Percentiles rank a stretch among this genome's conserved stretches.
These are phyloP conservation scores for Hymenoscyphus fructigenus DNA, from an alignment of 2,329 filamentous ascomycete genomes.

Conservation along the genomic window DNA sequence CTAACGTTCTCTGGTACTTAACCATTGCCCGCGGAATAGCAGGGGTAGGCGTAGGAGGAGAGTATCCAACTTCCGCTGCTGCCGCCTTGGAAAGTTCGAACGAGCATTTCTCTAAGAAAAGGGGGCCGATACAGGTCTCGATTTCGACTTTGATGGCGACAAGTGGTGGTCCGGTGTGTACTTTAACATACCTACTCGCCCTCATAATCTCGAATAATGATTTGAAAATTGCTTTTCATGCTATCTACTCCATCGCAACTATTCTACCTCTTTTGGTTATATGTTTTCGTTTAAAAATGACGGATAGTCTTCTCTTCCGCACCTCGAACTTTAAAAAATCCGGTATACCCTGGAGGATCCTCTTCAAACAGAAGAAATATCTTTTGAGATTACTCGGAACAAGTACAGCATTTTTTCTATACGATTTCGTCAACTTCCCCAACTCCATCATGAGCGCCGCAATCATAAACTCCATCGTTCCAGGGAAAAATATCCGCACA, in stretches of 20 bases:
- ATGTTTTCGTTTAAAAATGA: slow-evolving; percentile 38
- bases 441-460: slow-evolving; percentile 40
- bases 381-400: slow-evolving; percentile 35
- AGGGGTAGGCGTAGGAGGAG: slow-evolving; percentile 40
- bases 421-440: slow-evolving; percentile 41
- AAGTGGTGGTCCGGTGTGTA: slow-evolving; percentile 36
- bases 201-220: slow-evolving; percentile 40
- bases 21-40: slow-evolving; percentile 40
- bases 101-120: slow-evolving; percentile 27
- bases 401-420: slow-evolving; percentile 39
- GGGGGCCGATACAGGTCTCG: slow-evolving; percentile 39
- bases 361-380: slow-evolving; percentile 30
- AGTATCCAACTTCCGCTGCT: slow-evolving; percentile 41
- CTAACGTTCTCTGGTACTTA: slow-evolving; percentile 41
- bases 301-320: slow-evolving; percentile 37
- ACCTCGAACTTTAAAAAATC: slow-evolving; percentile 37
- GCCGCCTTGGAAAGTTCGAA: slow-evolving; percentile 40
- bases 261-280: slow-evolving; percentile 38
- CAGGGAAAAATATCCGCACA: slow-evolving; percentile 35
- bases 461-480: slow-evolving; percentile 38
- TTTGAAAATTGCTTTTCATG: slow-evolving; percentile 30
- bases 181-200: slow-evolving; percentile 39
- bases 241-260: slow-evolving; percentile 38
- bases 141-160: slow-evolving; percentile 41
- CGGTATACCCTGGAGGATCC: slow-evolving; percentile 32